phyloP scores from a whole-genome alignment of 805 yeast species.

The Alloascoidea hylecoeti region DNA sequence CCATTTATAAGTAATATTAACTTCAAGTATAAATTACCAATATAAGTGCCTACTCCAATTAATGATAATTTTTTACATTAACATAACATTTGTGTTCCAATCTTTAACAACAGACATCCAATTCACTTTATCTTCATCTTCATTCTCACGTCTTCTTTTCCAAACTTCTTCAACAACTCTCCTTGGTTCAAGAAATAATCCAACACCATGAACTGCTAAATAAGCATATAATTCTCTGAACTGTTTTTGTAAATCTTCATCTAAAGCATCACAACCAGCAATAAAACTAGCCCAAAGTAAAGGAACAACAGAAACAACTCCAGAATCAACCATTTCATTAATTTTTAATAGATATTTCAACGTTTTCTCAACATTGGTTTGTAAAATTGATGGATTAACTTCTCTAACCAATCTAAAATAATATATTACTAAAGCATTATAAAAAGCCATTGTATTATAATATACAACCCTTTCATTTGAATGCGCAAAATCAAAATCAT shows the following conservation, averaged over 20 bases:
- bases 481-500: slow-evolving; percentile 12
- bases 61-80: slow-evolving; percentile 27
- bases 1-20: too few relatives aligned
- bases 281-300: slow-evolving; percentile 83
- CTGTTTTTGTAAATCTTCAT: slow-evolving; percentile 41
- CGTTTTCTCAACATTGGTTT: slow-evolving; percentile 44
- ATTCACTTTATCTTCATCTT: slow-evolving; percentile 36
- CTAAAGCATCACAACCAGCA: slow-evolving; percentile 70
- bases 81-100: slow-evolving; percentile 78
- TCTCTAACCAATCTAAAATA: slow-evolving; percentile 51
- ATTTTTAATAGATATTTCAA: slow-evolving; percentile 50
- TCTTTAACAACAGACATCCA: slow-evolving; percentile 75
- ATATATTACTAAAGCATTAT: slow-evolving; percentile 58
- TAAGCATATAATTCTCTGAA: slow-evolving; percentile 47
- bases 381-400: slow-evolving; percentile 40
- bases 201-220: slow-evolving; percentile 42
- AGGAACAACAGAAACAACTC: slow-evolving; percentile 50
- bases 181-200: slow-evolving; percentile 78
- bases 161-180: slow-evolving; percentile 80
- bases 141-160: slow-evolving; percentile 53
- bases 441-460: slow-evolving; percentile 72
- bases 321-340: slow-evolving; percentile 34
- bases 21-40: too few relatives aligned
- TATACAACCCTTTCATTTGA: slow-evolving; percentile 50
- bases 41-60: too few relatives aligned